These are phyloP conservation scores for Bertia moriformis DNA, from an alignment of 2,329 filamentous ascomycete genomes.

Conservation along the genomic window DNA sequence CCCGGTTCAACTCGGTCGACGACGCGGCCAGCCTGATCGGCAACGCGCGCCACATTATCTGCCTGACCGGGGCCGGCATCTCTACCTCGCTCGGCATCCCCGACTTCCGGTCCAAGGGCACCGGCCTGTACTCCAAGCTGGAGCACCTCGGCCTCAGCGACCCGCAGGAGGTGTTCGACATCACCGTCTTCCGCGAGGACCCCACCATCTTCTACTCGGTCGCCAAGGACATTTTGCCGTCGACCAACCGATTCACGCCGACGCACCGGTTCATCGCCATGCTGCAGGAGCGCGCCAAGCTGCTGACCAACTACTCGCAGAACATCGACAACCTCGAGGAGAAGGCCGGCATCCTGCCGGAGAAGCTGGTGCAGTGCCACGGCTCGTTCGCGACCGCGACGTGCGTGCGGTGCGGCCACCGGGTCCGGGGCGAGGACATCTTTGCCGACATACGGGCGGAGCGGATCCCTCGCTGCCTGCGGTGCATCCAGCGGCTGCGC, in stretches of 20 bases:
- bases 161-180: constrained; percentile 92
- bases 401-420: constrained; percentile 67
- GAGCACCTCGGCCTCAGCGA: constrained; percentile 61
- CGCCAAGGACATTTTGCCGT: constrained; percentile 78
- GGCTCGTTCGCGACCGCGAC: constrained; percentile 87
- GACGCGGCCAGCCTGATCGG: constrained; percentile 70
- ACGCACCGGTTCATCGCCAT: constrained; percentile 89
- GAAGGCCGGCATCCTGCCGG: constrained; percentile 65
- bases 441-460: constrained; percentile 67
- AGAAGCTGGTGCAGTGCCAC: constrained; percentile 88
- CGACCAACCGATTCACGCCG: constrained; percentile 67
- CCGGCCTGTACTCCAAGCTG: constrained; percentile 77
- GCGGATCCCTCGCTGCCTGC: constrained; percentile 57
- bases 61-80: constrained; percentile 90
- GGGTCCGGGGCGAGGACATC: constrained; percentile 62
- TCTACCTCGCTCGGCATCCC: constrained; percentile 93
- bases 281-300: constrained; percentile 72
- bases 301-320: constrained; percentile 94
- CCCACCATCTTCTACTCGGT: constrained; percentile 83
- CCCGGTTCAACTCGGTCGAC: constrained; percentile 69
- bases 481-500: no score
- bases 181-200: constrained; percentile 70
- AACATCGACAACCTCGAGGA: constrained; percentile 96
- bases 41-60: constrained; percentile 68
- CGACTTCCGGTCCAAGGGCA: constrained; percentile 88